phyloP scores from a whole-genome alignment of 495 filamentous ascomycete genomes.

The Friedmanniomyces simplex region DNA sequence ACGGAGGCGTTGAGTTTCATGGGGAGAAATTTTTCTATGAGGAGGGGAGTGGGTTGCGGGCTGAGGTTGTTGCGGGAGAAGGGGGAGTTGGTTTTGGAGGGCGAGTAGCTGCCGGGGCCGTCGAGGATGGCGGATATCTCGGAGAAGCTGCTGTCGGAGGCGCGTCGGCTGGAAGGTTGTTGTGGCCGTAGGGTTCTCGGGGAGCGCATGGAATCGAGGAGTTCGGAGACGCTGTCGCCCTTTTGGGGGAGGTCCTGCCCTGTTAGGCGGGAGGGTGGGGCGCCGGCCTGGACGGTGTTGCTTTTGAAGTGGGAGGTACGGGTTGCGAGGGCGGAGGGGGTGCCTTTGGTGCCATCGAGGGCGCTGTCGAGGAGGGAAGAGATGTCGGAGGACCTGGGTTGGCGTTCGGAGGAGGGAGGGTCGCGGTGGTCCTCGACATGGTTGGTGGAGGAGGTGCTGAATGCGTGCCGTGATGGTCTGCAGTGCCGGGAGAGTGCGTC shows the following conservation, averaged over 20 bases:
- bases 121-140: neutral
- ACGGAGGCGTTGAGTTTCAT: conserved; percentile 29
- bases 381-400: neutral
- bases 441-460: neutral
- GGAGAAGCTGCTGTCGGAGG: neutral
- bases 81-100: neutral
- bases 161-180: neutral
- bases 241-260: neutral
- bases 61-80: neutral
- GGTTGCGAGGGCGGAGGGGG: neutral
- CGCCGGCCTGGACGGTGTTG: neutral
- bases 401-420: neutral
- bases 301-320: conserved; percentile 16
- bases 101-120: neutral
- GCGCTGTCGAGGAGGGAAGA: conserved; percentile 12
- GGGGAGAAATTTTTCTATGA: conserved; percentile 16
- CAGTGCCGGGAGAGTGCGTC: neutral
- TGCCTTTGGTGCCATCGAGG: conserved; percentile 11
- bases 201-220: neutral
- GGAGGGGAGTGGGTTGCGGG: neutral
- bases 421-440: neutral
- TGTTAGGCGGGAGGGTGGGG: neutral
- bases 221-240: conserved; percentile 3
- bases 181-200: too few relatives aligned
- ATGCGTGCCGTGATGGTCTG: neutral